Percentiles rank a stretch among this genome's conserved stretches.
phyloP scores from a whole-genome alignment of 2,329 filamentous ascomycete species.

The Aspergillus aculeatinus region DNA sequence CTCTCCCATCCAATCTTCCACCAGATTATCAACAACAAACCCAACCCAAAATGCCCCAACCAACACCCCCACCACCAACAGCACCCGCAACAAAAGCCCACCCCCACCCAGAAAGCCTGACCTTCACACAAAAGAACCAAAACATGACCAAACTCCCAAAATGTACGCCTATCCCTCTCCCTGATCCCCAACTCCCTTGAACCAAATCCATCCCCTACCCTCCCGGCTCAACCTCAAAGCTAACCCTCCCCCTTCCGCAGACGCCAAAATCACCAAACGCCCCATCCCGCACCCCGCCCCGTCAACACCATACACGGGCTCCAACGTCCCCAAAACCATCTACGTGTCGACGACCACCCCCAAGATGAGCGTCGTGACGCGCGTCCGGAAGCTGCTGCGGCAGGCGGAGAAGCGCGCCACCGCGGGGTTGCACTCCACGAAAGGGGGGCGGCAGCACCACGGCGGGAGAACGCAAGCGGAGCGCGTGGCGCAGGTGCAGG shows the following conservation, averaged over 20 bases:
- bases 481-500: conserved; percentile 33
- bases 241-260: conserved; percentile 26
- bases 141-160: conserved; percentile 38
- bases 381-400: conserved; percentile 55
- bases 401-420: conserved; percentile 54
- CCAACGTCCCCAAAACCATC: conserved; percentile 53
- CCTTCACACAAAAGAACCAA: conserved; percentile 42
- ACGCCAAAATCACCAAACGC: conserved; percentile 53
- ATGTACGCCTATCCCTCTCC: conserved; percentile 22
- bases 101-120: conserved; percentile 19
- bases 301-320: conserved; percentile 53
- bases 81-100: not conserved
- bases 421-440: conserved; percentile 29
- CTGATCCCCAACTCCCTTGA: not conserved
- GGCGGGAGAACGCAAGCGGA: conserved; percentile 34
- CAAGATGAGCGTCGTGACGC: conserved; percentile 61
- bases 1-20: not conserved
- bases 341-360: conserved; percentile 57
- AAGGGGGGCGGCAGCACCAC: conserved; percentile 1
- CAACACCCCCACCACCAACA: not conserved
- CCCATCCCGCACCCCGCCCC: conserved; percentile 59
- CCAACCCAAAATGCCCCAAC: not conserved
- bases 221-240: conserved; percentile 4
- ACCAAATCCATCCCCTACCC: not conserved
- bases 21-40: not conserved